phyloP scores from a whole-genome alignment of 345 rosid species.

The Salix viminalis region DNA sequence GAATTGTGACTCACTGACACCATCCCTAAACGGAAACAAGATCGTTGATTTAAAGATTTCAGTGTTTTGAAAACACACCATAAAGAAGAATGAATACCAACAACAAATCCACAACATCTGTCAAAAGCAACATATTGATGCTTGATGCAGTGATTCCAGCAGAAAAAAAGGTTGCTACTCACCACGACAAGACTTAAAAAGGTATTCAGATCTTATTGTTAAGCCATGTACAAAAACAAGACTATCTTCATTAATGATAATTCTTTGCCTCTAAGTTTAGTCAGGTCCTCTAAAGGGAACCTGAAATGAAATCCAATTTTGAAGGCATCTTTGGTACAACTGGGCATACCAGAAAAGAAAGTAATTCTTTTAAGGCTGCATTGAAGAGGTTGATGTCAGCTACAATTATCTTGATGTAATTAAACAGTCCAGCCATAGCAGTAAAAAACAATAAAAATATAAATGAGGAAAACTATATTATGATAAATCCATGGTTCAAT shows the following conservation, averaged over 20 bases:
- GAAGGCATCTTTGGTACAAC: too few relatives aligned
- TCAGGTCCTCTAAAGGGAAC: background rate
- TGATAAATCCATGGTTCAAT: too few relatives aligned
- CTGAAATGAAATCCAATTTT: background rate
- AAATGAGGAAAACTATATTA: too few relatives aligned
- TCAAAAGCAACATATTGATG: background rate
- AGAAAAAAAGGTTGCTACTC: background rate
- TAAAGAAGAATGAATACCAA: background rate
- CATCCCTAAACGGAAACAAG: constrained; percentile 56
- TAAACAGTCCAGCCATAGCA: too few relatives aligned
- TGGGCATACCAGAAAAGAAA: too few relatives aligned
- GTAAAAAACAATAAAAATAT: too few relatives aligned
- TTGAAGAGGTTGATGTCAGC: too few relatives aligned
- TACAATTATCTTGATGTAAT: too few relatives aligned
- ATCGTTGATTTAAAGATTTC: constrained; percentile 1
- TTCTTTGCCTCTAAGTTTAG: background rate
- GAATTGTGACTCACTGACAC: constrained; percentile 89
- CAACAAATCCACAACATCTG: background rate
- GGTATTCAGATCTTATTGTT: background rate
- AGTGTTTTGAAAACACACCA: background rate
- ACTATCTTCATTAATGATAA: background rate
- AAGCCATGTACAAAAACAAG: background rate
- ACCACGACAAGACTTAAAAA: background rate
- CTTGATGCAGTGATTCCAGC: background rate
- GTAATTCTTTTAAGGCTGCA: too few relatives aligned